These are phyloP conservation scores for Colletotrichum melonis DNA, from an alignment of 2,329 filamentous ascomycete species.

Conservation along the genomic window DNA sequence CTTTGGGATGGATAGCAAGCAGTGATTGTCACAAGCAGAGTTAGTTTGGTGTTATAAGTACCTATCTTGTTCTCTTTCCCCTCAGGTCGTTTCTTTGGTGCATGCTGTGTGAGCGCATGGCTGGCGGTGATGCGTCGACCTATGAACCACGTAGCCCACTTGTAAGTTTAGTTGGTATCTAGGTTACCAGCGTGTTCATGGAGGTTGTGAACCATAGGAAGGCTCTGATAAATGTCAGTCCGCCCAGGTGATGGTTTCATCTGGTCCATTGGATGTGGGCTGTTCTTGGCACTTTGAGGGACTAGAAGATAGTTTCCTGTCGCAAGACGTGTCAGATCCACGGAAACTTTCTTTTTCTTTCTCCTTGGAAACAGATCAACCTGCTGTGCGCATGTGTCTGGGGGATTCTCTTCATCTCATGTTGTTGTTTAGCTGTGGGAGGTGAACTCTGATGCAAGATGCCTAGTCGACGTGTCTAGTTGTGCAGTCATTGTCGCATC, in stretches of 20 bases:
- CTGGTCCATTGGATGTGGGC: neutral
- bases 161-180: neutral
- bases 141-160: no score
- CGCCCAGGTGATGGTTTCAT: neutral
- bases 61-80: slow-evolving; percentile 8
- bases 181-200: neutral
- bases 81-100: neutral
- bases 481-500: neutral
- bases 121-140: neutral
- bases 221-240: neutral
- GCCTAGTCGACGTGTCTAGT: neutral
- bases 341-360: neutral
- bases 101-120: neutral
- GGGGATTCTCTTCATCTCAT: neutral
- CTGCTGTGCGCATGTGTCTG: neutral
- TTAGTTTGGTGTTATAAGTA: slow-evolving; percentile 25
- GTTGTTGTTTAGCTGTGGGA: neutral
- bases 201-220: neutral
- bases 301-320: neutral
- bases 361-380: neutral
- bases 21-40: slow-evolving; percentile 34
- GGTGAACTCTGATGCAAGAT: neutral
- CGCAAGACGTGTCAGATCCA: neutral
- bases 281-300: neutral
- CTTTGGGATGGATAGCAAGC: slow-evolving; percentile 35